Base-by-base conservation (phyloP, 1,139 yeast species). In the Candida neerlandica region DNA sequence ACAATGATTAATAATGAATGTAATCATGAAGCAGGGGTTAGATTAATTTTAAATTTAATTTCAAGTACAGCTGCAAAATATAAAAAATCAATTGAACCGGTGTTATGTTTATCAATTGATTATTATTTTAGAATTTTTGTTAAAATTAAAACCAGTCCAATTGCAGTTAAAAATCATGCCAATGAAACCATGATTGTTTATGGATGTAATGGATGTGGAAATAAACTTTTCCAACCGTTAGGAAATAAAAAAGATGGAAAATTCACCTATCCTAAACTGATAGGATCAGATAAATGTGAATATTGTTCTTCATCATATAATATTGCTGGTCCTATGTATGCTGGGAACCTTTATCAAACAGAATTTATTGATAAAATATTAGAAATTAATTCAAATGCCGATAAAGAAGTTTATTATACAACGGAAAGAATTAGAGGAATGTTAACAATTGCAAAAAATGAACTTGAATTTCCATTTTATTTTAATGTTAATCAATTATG, bases 311-410 rank as follows among this genome's bases (percentile, higher is more conserved):
- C 77, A 50, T 75, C 80, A 4, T 81, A 81, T 63, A 96, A 88
- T 62, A 66, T 94, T 40, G 94, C 95, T 2, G 99, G 99, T 1
- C 99, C 99, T 50, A 89, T 94, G 97, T 94, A 96, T 87, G 89
- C 82, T 10, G 97, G 95, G 0, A 73, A 78, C 2, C 69, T 94
- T 47, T 98, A 92, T 62, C 79, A 86, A 62, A 65, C 67, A 33
- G 81, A 77, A 16, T 94, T 91, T 59, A 75, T 94, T 43, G 77
- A 82, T 34, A 79, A 75, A 56, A 77, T 92, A 44, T 72, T 89
- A 48, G 73, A 77, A 18, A 71, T 86, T 41, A 84, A 84, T 56
- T 65, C 42, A 3, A 32, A 42, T 5, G 32, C 41, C n/a, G 45
- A 49, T 40, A 43, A 43, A 12, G 23, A 26, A 12, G 39, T 46